phyloP scores from a whole-genome alignment of 1,139 yeast species.

The Diutina sp. region DNA sequence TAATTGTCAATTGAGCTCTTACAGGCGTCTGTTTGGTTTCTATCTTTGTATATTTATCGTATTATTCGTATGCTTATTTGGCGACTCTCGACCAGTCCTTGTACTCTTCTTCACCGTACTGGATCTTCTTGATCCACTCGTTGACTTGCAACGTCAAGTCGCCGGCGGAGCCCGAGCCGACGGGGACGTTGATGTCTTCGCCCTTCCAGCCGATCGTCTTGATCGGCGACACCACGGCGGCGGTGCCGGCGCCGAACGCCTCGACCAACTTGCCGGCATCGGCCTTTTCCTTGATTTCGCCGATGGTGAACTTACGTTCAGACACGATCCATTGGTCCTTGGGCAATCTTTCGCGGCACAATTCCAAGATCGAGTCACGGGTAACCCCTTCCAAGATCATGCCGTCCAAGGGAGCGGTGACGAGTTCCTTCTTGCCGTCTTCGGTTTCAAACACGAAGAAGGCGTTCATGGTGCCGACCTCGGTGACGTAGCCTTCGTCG shows the following conservation, averaged over 20 bases:
- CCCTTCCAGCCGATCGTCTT: constrained; percentile 75
- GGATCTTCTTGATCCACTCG: constrained; percentile 78
- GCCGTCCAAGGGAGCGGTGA: constrained; percentile 94
- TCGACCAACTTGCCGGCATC: constrained; percentile 74
- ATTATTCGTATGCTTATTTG: constrained; percentile 7
- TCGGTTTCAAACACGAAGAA: constrained; percentile 69
- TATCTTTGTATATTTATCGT: not conserved
- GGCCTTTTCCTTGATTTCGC: constrained; percentile 69
- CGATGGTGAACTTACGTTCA: constrained; percentile 75
- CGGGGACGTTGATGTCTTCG: constrained; percentile 59
- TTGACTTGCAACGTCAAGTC: constrained; percentile 64
- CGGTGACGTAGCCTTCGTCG: constrained; percentile 78
- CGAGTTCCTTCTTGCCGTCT: constrained; percentile 78
- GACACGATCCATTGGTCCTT: constrained; percentile 63
- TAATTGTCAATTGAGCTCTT: no score
- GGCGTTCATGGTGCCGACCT: constrained; percentile 96
- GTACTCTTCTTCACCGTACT: constrained; percentile 72
- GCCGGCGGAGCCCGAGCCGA: constrained; percentile 74
- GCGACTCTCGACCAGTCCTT: constrained; percentile 47
- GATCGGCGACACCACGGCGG: constrained; percentile 93
- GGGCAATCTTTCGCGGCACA: constrained; percentile 65
- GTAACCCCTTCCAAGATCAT: constrained; percentile 95
- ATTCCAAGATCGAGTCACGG: constrained; percentile 71
- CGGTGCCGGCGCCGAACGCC: constrained; percentile 96
- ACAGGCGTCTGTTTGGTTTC: no score